Evolutionary conservation across 129 eudicot species (phyloP).

Genomic region (Helichrysum umbraculigerum): DNA sequence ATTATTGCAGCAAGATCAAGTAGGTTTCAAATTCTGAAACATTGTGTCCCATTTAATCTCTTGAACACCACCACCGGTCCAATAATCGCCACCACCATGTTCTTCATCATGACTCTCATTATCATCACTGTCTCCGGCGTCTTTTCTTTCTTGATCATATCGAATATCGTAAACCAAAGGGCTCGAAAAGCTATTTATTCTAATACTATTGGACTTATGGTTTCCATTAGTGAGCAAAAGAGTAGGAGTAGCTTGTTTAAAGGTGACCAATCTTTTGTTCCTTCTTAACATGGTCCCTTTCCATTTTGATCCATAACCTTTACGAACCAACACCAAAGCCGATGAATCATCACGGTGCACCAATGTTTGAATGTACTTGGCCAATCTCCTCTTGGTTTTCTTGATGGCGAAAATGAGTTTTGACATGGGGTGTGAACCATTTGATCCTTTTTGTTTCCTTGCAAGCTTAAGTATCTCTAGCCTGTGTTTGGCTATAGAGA

Average conservation of each 20-base stretch:
- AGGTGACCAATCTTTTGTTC: constrained; percentile 41
- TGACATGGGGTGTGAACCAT: constrained; percentile 47
- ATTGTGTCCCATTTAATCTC: constrained; percentile 91
- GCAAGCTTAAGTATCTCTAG: constrained; percentile 83
- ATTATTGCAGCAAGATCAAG: constrained; percentile 31
- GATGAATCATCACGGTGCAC: constrained; percentile 55
- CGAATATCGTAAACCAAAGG: constrained; percentile 46
- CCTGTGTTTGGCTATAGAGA: constrained; percentile 88
- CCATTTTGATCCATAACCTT: constrained; percentile 52
- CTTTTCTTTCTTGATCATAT: constrained; percentile 31
- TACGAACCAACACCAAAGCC: constrained; percentile 55
- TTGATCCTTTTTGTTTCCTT: constrained; percentile 42
- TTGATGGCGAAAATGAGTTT: constrained; percentile 58
- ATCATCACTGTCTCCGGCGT: constrained; percentile 34
- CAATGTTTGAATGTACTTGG: constrained; percentile 48
- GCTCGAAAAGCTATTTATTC: constrained; percentile 55
- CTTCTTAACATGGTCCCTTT: constrained; percentile 56
- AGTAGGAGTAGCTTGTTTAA: constrained; percentile 49
- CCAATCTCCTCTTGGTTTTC: constrained; percentile 58
- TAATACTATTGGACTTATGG: constrained; percentile 44
- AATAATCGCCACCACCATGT: constrained; percentile 42
- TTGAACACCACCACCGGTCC: constrained; percentile 54
- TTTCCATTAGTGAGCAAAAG: constrained; percentile 72
- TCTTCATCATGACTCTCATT: constrained; percentile 39
- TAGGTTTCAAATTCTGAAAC: constrained; percentile 90